Evolutionary conservation across 345 rosid genomes (phyloP).

Genomic region (Populus simonii): DNA sequence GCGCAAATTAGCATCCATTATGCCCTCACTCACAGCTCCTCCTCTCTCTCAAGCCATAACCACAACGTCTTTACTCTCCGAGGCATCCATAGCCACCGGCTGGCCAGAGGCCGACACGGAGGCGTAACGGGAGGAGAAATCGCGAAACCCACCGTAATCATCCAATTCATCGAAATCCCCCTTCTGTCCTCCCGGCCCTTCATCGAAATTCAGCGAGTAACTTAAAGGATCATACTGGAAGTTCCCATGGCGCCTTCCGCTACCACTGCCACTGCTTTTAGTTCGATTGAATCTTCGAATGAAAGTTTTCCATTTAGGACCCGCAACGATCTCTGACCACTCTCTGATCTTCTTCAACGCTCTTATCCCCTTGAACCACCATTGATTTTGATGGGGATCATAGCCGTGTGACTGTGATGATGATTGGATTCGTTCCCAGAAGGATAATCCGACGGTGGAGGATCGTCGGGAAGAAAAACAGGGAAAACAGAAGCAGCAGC

Average conservation of each 20-base stretch:
- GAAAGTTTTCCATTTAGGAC: slow-evolving; percentile 95
- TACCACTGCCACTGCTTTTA: slow-evolving; percentile 19
- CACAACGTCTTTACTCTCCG: slow-evolving; percentile 15
- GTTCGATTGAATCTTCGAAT: slow-evolving; percentile 76
- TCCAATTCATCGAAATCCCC: background rate
- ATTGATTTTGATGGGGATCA: slow-evolving; percentile 7
- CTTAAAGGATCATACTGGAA: slow-evolving; percentile 86
- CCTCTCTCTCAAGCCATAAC: slow-evolving; percentile 8
- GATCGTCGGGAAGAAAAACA: slow-evolving; percentile 39
- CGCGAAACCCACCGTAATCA: slow-evolving; percentile 13
- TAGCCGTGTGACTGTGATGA: slow-evolving; percentile 17
- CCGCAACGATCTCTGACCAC: slow-evolving; percentile 97
- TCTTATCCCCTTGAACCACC: slow-evolving; percentile 55
- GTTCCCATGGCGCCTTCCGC: slow-evolving; percentile 38
- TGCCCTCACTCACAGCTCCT: background rate
- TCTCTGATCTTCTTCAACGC: slow-evolving; percentile 59
- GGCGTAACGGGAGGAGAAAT: slow-evolving; percentile 21
- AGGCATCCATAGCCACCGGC: background rate
- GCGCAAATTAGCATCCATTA: background rate
- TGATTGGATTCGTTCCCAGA: slow-evolving; percentile 55
- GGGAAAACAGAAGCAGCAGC: slow-evolving; percentile 65
- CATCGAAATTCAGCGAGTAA: slow-evolving; percentile 83
- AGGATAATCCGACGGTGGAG: slow-evolving; percentile 39
- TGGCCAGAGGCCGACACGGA: slow-evolving; percentile 7
- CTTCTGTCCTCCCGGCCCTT: slow-evolving; percentile 29